phyloP scores from a whole-genome alignment of 139 green algal species.

The Volvox africanus region DNA sequence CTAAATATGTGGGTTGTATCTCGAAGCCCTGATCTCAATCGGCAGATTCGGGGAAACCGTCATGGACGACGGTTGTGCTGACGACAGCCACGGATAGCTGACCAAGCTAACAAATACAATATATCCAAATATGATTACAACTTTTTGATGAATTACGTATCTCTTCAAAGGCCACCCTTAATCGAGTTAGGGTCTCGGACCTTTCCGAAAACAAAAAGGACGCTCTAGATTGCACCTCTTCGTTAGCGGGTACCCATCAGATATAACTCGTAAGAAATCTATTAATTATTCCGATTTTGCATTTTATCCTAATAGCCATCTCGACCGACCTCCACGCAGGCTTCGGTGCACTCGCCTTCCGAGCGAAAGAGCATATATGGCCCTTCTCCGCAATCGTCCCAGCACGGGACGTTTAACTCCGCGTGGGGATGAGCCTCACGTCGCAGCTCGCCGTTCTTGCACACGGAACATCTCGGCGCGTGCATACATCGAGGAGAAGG shows the following conservation, averaged over 20 bases:
- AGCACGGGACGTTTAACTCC: background rate
- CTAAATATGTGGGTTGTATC: too few relatives aligned
- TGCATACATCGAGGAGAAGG: slow-evolving; percentile 41
- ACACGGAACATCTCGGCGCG: background rate
- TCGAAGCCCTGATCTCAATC: background rate
- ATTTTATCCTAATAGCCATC: too few relatives aligned
- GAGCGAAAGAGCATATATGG: background rate
- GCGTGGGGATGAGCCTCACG: background rate
- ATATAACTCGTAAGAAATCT: too few relatives aligned
- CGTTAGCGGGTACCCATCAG: background rate
- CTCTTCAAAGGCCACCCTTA: too few relatives aligned
- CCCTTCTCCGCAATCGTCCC: background rate
- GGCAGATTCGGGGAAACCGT: background rate
- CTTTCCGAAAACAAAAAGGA: slow-evolving; percentile 1
- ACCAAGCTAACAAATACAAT: background rate
- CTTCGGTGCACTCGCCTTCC: too few relatives aligned
- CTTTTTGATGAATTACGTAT: too few relatives aligned
- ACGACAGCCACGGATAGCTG: background rate
- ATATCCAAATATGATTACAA: too few relatives aligned
- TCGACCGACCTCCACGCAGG: too few relatives aligned
- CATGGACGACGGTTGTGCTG: background rate
- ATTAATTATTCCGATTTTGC: too few relatives aligned
- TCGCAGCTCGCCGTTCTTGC: background rate
- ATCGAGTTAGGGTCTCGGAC: background rate
- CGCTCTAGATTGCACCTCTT: background rate